These are phyloP conservation scores for Exophiala calicioides DNA, from an alignment of 2,329 filamentous ascomycete genomes.

Conservation along the genomic window DNA sequence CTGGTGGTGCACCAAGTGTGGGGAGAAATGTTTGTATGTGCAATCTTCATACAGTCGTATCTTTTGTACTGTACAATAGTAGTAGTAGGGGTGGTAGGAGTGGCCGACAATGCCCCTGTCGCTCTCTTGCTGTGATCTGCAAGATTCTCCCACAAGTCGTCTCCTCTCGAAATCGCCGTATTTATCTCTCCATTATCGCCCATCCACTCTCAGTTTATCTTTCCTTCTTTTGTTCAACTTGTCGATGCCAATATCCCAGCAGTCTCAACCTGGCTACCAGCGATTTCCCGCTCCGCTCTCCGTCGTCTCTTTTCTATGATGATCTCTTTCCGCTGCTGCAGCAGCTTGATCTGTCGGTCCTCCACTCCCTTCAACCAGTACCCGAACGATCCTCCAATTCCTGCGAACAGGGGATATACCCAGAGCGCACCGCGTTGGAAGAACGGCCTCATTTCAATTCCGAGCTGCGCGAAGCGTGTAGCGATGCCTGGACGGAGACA, in stretches of 20 bases:
- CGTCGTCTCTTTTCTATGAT: slow-evolving; percentile 88
- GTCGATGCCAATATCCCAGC: slow-evolving; percentile 26
- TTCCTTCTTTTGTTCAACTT: slow-evolving; percentile 17
- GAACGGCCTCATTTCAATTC: slow-evolving; percentile 96
- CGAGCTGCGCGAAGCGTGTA: slow-evolving; percentile 92
- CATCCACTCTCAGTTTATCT: no score
- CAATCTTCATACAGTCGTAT: slow-evolving; percentile 18
- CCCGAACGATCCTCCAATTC: slow-evolving; percentile 85
- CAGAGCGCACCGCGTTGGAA: slow-evolving; percentile 82
- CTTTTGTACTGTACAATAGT: slow-evolving; percentile 26
- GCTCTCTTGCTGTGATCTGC: slow-evolving; percentile 5
- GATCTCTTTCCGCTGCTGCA: slow-evolving; percentile 74
- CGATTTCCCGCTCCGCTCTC: slow-evolving; percentile 67
- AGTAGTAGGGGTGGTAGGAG: slow-evolving; percentile 5
- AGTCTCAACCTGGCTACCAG: slow-evolving; percentile 24
- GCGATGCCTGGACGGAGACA: slow-evolving; percentile 67
- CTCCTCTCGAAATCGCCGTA: background rate
- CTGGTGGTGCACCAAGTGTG: no score
- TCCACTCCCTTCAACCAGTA: slow-evolving; percentile 96
- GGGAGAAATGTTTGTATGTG: slow-evolving; percentile 5
- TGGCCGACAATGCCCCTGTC: background rate
- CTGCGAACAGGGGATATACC: slow-evolving; percentile 88
- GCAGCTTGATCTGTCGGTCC: slow-evolving; percentile 72
- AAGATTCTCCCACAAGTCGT: background rate
- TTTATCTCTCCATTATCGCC: no score